Conservation (phyloP, 345 rosid species). For the Garcia nutans region DNA sequence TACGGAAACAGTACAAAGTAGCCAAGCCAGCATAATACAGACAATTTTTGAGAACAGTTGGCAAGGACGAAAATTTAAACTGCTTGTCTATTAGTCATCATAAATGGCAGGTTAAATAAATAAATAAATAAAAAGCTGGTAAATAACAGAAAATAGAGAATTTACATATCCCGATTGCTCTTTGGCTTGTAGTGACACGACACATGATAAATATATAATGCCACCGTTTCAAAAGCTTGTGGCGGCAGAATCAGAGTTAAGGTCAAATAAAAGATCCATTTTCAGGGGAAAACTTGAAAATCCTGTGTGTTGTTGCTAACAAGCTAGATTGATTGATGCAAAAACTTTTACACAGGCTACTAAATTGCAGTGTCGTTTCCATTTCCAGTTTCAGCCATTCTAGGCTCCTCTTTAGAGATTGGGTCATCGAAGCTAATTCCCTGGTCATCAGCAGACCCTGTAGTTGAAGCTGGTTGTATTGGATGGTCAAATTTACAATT, state of each 20-base stretch:
- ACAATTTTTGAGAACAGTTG: neutral
- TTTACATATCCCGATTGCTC: conserved; percentile 33
- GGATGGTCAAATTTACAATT: conserved; percentile 81
- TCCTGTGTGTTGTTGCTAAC: conserved; percentile 21
- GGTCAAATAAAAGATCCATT: conserved; percentile 18
- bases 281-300: conserved; percentile 11
- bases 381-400: conserved; percentile 28
- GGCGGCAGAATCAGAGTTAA: conserved; percentile 25
- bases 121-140: conserved; percentile 1
- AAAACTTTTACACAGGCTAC: conserved; percentile 38
- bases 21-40: neutral
- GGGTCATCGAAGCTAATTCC: conserved; percentile 23
- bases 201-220: conserved; percentile 21
- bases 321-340: conserved; percentile 18
- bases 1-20: neutral
- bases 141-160: conserved; percentile 20
- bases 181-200: conserved; percentile 20
- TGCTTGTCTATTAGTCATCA: neutral
- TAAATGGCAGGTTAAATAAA: neutral
- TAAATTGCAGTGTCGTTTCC: conserved; percentile 28
- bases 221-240: conserved; percentile 38
- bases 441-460: conserved; percentile 31
- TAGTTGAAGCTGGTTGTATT: conserved; percentile 34
- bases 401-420: conserved; percentile 24
- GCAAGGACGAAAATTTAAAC: neutral